Base-by-base conservation (phyloP, 257 asterid genomes). In the Parsonsia alboflavescens region DNA sequence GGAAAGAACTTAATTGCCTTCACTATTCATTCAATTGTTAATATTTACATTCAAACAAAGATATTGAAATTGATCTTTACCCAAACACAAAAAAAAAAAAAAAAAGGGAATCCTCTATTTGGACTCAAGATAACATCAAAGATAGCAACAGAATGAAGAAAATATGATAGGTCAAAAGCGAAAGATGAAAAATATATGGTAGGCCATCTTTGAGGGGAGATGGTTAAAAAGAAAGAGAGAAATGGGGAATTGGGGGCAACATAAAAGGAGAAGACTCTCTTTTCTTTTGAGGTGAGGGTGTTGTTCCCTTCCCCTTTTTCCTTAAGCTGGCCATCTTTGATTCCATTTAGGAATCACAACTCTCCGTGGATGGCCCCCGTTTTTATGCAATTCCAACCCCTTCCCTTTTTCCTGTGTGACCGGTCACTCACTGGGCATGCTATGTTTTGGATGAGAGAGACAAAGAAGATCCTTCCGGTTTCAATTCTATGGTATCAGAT, bases 101-200 rank as follows among this genome's bases (percentile, higher is more conserved):
- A 6, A 10, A 53, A 53, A 26, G 10, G 21, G 26, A 53, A n/a
- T n/a, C n/a, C n/a, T n/a, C n/a, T n/a, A n/a, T 53, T 53, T 16
- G 57, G 11, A 17, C 8, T n/a, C n/a, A 17, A 44, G 10, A 52
- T 17, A 52, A 75, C 68, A 11, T 56, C 42, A 72, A 45, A n/a
- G 72, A 41, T 26, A 59, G 21, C 8, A 68, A 45, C 28, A 42
- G 13, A 65, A 61, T 45, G 22, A 50, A 45, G 53, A 48, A 62
- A 49, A 46, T 57, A 49, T 54, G 21, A 67, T 15, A 52, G 79
- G 83, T 79, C 83, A 79, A 79, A 76, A 82, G 70, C 45, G 53
- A 13, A 30, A 61, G 54, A 62, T 41, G 9, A 42, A 5, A 42
- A 42, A 42, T 42, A 65, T 53, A 45, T 50, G 46, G 61, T 21